A percentile compares a stretch with the other conserved stretches of the same genome.
Evolutionary conservation across 306 rosid genomes (phyloP).

Genomic region (Datisca glomerata): DNA sequence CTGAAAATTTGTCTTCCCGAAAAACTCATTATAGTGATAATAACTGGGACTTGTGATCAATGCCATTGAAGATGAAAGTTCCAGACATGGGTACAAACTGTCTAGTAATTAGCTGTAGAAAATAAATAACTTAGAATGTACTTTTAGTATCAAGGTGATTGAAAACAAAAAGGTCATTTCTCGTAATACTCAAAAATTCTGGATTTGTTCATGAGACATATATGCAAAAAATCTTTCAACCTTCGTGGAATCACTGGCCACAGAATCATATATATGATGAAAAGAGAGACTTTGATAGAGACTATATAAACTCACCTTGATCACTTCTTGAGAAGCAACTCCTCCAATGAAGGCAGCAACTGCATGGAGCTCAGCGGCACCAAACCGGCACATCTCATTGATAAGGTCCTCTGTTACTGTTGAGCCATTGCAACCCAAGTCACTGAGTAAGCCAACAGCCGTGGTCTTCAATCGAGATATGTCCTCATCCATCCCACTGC

Average conservation of each 20-base stretch:
- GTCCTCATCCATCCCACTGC: constrained; percentile 90
- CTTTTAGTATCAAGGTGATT: no score
- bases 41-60: constrained; percentile 85
- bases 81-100: constrained; percentile 93
- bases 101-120: constrained; percentile 72
- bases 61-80: constrained; percentile 83
- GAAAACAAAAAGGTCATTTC: no score
- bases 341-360: constrained; percentile 97
- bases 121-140: not conserved
- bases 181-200: no score
- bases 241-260: not conserved
- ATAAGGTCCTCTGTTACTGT: constrained; percentile 86
- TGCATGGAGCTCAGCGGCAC: constrained; percentile 89
- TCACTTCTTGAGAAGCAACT: constrained; percentile 91
- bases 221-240: no score
- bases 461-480: constrained; percentile 82
- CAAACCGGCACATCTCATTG: constrained; percentile 95
- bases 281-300: no score
- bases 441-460: constrained; percentile 60
- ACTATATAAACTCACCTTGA: constrained; percentile 62
- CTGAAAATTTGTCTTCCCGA: not conserved
- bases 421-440: constrained; percentile 84
- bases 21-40: constrained; percentile 35
- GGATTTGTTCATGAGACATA: no score
- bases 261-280: no score